These are phyloP conservation scores for Ceratorhiza oryzae-sativae DNA, from an alignment of 1,284 basidiomycete species.

Conservation along the genomic window DNA sequence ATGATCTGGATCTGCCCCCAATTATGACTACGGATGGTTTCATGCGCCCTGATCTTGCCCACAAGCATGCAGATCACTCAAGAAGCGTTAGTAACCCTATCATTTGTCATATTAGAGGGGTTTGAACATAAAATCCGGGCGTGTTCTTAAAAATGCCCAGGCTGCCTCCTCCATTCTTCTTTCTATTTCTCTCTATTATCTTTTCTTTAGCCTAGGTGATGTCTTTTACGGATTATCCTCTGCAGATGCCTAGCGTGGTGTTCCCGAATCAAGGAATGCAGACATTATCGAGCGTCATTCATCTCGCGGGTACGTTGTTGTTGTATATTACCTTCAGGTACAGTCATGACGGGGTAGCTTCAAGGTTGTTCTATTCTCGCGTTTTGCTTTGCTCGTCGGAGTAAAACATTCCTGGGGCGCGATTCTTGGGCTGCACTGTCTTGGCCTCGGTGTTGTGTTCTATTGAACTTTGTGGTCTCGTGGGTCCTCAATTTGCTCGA, in stretches of 20 bases:
- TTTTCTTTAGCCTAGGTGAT: constrained; percentile 30
- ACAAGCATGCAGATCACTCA: too few relatives aligned
- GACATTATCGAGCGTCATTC: constrained; percentile 47
- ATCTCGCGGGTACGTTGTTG: constrained; percentile 45
- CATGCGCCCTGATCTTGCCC: too few relatives aligned
- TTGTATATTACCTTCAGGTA: background rate
- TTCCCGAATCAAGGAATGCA: constrained; percentile 48
- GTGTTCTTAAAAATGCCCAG: too few relatives aligned
- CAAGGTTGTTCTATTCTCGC: constrained; percentile 51
- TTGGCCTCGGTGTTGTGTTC: constrained; percentile 48
- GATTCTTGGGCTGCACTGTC: constrained; percentile 44
- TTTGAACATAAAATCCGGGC: too few relatives aligned
- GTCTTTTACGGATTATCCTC: constrained; percentile 36
- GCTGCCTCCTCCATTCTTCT: background rate
- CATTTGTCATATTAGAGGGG: too few relatives aligned
- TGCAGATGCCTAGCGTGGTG: constrained; percentile 35
- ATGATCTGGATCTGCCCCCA: too few relatives aligned
- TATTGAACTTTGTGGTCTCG: constrained; percentile 50
- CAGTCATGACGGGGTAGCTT: background rate
- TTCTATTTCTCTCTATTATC: background rate
- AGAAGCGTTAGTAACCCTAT: too few relatives aligned
- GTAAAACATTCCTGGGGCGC: constrained; percentile 45
- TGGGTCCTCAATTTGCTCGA: constrained; percentile 38
- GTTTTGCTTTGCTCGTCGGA: constrained; percentile 48
- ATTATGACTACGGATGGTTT: too few relatives aligned